Percentiles rank a stretch among this genome's conserved stretches.
phyloP scores from a whole-genome alignment of 2,329 filamentous ascomycete species.

The Botrytis medusae region DNA sequence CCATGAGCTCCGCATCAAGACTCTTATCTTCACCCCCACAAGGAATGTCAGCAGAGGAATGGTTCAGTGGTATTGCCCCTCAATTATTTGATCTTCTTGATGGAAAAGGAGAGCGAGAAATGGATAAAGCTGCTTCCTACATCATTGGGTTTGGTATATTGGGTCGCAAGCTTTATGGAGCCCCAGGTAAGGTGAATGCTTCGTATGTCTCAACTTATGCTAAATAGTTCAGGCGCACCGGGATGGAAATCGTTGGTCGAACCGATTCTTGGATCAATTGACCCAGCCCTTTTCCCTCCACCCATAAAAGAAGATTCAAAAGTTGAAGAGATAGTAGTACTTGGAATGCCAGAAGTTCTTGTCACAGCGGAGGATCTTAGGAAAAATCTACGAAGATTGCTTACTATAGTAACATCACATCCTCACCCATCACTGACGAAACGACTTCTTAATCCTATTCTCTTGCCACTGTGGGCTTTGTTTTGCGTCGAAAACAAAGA shows the following conservation, averaged over 20 bases:
- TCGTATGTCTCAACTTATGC: conserved; percentile 18
- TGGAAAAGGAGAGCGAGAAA: conserved; percentile 56
- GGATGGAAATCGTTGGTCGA: conserved; percentile 64
- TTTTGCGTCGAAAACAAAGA: conserved; percentile 47
- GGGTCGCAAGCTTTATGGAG: conserved; percentile 61
- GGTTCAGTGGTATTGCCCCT: conserved; percentile 60
- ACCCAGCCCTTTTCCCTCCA: conserved; percentile 40
- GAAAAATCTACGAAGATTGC: conserved; percentile 54
- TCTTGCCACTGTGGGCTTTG: conserved; percentile 60
- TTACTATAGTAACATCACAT: conserved; percentile 59
- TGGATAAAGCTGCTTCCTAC: conserved; percentile 59
- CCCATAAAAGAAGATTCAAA: not conserved
- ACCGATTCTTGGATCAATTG: conserved; percentile 55
- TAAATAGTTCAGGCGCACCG: conserved; percentile 46
- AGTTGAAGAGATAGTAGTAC: conserved; percentile 25
- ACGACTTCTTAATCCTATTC: conserved; percentile 57
- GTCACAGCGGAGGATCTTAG: conserved; percentile 50
- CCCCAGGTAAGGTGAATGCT: conserved; percentile 51
- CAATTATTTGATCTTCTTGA: conserved; percentile 64
- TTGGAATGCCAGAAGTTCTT: conserved; percentile 29
- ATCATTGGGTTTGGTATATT: conserved; percentile 67
- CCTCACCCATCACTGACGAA: conserved; percentile 65
- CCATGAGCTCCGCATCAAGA: conserved; percentile 61
- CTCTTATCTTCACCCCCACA: conserved; percentile 61
- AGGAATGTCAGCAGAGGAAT: conserved; percentile 53